Base-by-base conservation (phyloP, 2,329 filamentous ascomycete genomes). In the Blastomyces percursus region DNA sequence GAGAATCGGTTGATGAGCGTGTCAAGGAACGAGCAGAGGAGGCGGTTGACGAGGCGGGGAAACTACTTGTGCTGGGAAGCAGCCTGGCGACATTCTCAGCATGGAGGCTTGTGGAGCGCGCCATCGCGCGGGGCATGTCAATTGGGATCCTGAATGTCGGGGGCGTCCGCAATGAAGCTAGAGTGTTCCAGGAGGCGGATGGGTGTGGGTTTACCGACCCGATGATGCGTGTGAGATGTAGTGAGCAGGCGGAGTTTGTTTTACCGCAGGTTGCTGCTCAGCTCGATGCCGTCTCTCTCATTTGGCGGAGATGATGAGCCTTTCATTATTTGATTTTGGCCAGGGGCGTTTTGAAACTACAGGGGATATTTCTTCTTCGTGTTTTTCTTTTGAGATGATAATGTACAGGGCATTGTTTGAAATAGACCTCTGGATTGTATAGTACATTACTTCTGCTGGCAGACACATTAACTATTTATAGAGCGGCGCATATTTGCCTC, bases 11-110 rank as follows among this genome's bases (percentile, higher is more conserved):
- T 59, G 79, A 84, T 0, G 74, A 77, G 1, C 70, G 76, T 1
- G 86, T 92, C 44, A 96, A 95, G 73, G 74, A 78, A 1, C 86
- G 85, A 0, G 93, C 92, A 1, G 92, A 97, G 71, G 77, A 84
- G 35, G 88, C 89, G 14, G 85, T 97, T 59, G 90, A 96, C 70
- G 81, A 82, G 35, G 89, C 91, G 1, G 86, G 85, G 6, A 84
- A 85, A 64, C 75, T 97, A 44, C 79, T 97, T 27, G 83, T 97
- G 9, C 74, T 97, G 19, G 94, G 92, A 3, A 96, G 90, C 44
- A 96, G 90, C 65, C 81, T 97, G 57, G 94, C 94, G 6, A 97
- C 94, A 0, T 97, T 96, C 74, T 96, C 91, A 12, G 94, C 94
- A 0, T 99, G 91, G 91, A 81, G 93, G 63, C 75, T 99, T 61